A percentile compares a stretch with the other conserved stretches of the same genome.
Conservation (phyloP, 2,329 filamentous ascomycete species). For the Phaeoacremonium minimum region DNA sequence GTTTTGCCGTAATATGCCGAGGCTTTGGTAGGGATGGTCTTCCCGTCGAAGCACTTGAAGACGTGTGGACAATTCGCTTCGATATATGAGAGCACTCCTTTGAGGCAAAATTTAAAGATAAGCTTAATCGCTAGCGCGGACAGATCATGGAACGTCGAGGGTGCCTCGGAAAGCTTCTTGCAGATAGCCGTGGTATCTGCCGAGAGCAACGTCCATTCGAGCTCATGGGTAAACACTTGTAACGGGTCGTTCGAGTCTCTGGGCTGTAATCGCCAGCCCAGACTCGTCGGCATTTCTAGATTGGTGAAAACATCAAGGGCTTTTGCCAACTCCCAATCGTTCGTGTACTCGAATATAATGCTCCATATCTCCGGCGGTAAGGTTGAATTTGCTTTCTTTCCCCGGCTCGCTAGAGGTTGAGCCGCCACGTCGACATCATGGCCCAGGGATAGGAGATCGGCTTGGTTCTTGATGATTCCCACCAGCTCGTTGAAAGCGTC, state of each 20-base stretch:
- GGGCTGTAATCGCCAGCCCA: slow-evolving; percentile 62
- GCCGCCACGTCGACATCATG: slow-evolving; percentile 60
- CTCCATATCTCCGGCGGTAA: slow-evolving; percentile 88
- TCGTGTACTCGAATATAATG: slow-evolving; percentile 76
- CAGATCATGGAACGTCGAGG: slow-evolving; percentile 65
- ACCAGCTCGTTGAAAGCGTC: slow-evolving; percentile 67
- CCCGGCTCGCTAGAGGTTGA: slow-evolving; percentile 25
- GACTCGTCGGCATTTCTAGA: slow-evolving; percentile 57
- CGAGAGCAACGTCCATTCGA: slow-evolving; percentile 82
- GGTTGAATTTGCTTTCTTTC: slow-evolving; percentile 30
- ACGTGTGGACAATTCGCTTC: slow-evolving; percentile 63
- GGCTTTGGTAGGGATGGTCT: slow-evolving; percentile 81
- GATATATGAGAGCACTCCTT: slow-evolving; percentile 68
- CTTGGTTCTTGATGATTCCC: slow-evolving; percentile 71
- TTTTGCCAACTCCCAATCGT: slow-evolving; percentile 87
- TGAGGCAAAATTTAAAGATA: slow-evolving; percentile 86
- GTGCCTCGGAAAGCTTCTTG: slow-evolving; percentile 66
- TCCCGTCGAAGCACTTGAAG: slow-evolving; percentile 82
- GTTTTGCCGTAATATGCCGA: slow-evolving; percentile 81
- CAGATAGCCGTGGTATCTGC: slow-evolving; percentile 68
- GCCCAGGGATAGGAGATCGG: slow-evolving; percentile 69
- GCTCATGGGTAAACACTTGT: slow-evolving; percentile 68
- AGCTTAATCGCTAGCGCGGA: slow-evolving; percentile 81
- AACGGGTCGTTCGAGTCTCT: slow-evolving; percentile 59
- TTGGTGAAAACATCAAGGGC: slow-evolving; percentile 78